phyloP scores from a whole-genome alignment of 768 basidiomycete genomes.

The Lactifluus hygrophoroides region DNA sequence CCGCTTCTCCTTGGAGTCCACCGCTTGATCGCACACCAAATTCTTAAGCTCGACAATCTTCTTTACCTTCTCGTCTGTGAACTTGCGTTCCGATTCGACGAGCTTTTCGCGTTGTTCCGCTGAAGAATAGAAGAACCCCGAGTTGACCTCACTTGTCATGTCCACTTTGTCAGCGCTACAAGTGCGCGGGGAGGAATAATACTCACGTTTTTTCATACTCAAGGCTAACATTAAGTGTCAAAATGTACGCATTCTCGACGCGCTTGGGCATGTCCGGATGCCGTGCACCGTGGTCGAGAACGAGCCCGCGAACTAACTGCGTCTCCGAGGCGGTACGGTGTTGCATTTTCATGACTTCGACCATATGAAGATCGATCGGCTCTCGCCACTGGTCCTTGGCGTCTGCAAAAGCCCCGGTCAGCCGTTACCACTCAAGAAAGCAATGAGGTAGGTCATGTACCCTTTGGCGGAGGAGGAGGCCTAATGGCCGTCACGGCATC shows the following conservation, averaged over 20 bases:
- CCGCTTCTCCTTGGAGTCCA: conserved; percentile 70
- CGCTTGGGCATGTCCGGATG: conserved; percentile 99
- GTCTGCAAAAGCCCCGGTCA: conserved; percentile 33
- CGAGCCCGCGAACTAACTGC: conserved; percentile 88
- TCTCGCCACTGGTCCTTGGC: conserved; percentile 64
- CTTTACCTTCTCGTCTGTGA: conserved; percentile 88
- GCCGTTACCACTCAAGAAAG: conserved; percentile 21
- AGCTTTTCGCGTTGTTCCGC: conserved; percentile 98
- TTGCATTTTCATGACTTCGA: conserved; percentile 99
- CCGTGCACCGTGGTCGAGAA: conserved; percentile 93
- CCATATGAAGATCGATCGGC: conserved; percentile 97
- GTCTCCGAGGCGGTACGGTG: conserved; percentile 97
- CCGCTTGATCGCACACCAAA: conserved; percentile 87
- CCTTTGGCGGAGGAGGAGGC: conserved; percentile 52
- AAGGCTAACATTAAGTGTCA: conserved; percentile 93
- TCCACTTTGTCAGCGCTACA: conserved; percentile 18
- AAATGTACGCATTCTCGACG: conserved; percentile 89
- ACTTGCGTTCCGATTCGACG: conserved; percentile 91
- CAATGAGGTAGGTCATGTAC: conserved; percentile 29
- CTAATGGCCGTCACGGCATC: conserved; percentile 91
- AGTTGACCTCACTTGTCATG: conserved; percentile 88
- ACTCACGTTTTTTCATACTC: conserved; percentile 99
- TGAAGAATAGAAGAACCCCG: conserved; percentile 98
- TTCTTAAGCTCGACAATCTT: conserved; percentile 98
- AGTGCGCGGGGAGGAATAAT: not conserved